A percentile compares a stretch with the other conserved stretches of the same genome.
These are phyloP conservation scores for Ehretia macrophylla DNA, from an alignment of 257 asterid genomes.

Conservation along the genomic window DNA sequence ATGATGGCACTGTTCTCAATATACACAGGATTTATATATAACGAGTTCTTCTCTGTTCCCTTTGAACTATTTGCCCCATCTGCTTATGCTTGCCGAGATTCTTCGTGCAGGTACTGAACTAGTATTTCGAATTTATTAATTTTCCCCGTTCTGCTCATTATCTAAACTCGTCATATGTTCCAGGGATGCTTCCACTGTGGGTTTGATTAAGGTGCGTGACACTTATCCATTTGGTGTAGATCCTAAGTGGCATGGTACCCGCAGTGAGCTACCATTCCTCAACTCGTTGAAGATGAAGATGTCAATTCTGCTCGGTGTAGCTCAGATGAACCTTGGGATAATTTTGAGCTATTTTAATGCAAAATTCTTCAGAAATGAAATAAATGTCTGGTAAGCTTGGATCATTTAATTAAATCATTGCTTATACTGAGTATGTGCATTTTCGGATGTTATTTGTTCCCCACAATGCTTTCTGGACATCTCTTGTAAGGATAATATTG, in stretches of 20 bases:
- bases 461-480: neutral
- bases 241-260: conserved; percentile 65
- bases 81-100: conserved; percentile 53
- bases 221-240: conserved; percentile 66
- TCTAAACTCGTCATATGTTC: conserved; percentile 12
- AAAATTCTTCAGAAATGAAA: conserved; percentile 39
- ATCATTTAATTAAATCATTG: neutral
- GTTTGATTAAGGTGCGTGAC: conserved; percentile 43
- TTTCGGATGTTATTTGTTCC: no score
- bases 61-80: conserved; percentile 55
- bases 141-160: neutral
- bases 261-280: conserved; percentile 63
- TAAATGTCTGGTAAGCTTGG: conserved; percentile 43
- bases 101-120: conserved; percentile 47
- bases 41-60: conserved; percentile 65
- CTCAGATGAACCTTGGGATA: conserved; percentile 68
- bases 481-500: neutral
- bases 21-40: conserved; percentile 59
- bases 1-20: conserved; percentile 69
- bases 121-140: conserved; percentile 1
- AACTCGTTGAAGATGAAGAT: conserved; percentile 71
- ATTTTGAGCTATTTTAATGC: conserved; percentile 53
- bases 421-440: neutral
- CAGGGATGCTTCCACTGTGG: conserved; percentile 52
- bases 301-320: conserved; percentile 61